Conservation (phyloP, 2,329 filamentous ascomycete species). For the Colletotrichum tofieldiae region DNA sequence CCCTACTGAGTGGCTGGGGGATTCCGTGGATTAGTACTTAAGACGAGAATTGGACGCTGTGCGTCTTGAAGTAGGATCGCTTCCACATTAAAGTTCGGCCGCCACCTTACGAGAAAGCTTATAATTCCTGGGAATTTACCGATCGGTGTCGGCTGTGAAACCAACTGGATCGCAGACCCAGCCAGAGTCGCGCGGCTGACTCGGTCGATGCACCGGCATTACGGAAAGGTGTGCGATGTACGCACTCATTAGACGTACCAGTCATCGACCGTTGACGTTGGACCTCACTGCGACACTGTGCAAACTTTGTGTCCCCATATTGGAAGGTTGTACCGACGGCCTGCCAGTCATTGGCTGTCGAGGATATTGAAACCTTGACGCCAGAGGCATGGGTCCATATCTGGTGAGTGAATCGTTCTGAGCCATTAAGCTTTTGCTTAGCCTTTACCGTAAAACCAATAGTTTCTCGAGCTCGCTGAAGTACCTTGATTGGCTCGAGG, state of each 20-base stretch:
- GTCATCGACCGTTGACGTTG: background rate
- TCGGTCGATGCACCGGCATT: slow-evolving; percentile 6
- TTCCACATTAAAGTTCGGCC: slow-evolving; percentile 6
- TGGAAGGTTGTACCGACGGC: background rate
- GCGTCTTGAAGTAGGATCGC: no score
- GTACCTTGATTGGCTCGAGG: no score
- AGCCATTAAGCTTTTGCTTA: no score
- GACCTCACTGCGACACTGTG: background rate
- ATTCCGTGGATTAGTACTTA: slow-evolving; percentile 12
- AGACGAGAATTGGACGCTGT: slow-evolving; percentile 11
- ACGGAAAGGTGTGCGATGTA: background rate
- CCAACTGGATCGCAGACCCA: background rate
- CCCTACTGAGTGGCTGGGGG: no score
- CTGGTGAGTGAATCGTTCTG: background rate
- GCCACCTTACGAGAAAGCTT: slow-evolving; percentile 13
- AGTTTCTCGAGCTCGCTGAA: no score
- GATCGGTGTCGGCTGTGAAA: slow-evolving; percentile 25
- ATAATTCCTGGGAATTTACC: background rate
- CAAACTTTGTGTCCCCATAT: background rate
- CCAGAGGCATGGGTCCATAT: background rate
- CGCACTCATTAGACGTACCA: background rate
- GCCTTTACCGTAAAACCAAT: no score
- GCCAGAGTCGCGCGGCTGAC: slow-evolving; percentile 14
- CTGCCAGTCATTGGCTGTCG: background rate
- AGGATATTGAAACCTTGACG: background rate